Conservation (phyloP, 78 protist species). For the Dictyostelium firmibasis region DNA sequence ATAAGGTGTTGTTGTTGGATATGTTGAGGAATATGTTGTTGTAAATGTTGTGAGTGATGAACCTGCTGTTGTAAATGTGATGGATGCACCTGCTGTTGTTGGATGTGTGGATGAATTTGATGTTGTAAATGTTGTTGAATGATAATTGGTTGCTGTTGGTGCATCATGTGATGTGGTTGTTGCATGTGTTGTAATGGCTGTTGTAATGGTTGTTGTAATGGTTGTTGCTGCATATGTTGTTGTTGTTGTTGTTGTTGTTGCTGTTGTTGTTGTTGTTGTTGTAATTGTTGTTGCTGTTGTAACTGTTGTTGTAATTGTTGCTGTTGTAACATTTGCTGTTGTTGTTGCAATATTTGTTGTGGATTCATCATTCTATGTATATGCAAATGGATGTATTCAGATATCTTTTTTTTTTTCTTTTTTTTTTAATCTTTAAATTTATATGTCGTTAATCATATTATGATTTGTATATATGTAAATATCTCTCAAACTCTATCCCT, state of each 20-base stretch:
- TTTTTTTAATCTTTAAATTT: not conserved
- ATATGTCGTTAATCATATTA: not conserved
- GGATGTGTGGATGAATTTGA: not conserved
- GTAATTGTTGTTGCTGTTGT: not conserved
- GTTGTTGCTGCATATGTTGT: not conserved
- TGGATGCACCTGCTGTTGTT: not conserved
- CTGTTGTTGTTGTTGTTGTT: not conserved
- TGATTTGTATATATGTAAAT: not conserved
- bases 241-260: slow-evolving; percentile 27
- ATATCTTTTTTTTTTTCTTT: not conserved
- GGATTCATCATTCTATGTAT: not conserved
- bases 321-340: not conserved
- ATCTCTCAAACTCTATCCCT: not conserved
- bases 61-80: slow-evolving; percentile 10
- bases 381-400: not conserved
- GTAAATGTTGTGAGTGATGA: not conserved
- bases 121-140: not conserved
- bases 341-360: not conserved
- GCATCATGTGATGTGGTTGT: not conserved
- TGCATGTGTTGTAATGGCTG: not conserved
- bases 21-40: not conserved
- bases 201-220: not conserved
- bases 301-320: not conserved
- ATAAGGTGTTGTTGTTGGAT: not conserved
- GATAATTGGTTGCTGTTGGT: not conserved